Conservation (phyloP, 352 stramenopile genomes). For the Phytophthora podocarpi region DNA sequence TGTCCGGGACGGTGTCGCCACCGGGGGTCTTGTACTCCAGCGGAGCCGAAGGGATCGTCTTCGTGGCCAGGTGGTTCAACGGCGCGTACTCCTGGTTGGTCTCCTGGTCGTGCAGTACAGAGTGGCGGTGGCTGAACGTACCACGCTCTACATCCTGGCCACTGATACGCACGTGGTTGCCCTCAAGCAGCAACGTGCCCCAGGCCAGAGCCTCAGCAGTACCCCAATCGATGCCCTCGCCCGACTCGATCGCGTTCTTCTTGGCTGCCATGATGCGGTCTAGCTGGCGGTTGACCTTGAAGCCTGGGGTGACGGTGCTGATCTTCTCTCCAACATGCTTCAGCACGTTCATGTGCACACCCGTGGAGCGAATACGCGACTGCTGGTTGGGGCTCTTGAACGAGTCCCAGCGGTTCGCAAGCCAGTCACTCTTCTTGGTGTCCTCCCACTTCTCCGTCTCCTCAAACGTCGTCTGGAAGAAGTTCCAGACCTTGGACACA, state of each 20-base stretch:
- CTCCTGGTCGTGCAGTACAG: slow-evolving; percentile 95
- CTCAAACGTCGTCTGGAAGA: slow-evolving; percentile 93
- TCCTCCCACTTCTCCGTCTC: slow-evolving; percentile 93
- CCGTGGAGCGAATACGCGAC: slow-evolving; percentile 91
- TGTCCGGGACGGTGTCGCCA: slow-evolving; percentile 48
- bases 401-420: slow-evolving; percentile 94
- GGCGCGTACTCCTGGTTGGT: slow-evolving; percentile 94
- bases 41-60: slow-evolving; percentile 54
- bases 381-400: slow-evolving; percentile 97
- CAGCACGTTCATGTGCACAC: slow-evolving; percentile 92
- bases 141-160: slow-evolving; percentile 97
- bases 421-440: slow-evolving; percentile 94
- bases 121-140: slow-evolving; percentile 92
- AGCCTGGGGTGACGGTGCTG: slow-evolving; percentile 80
- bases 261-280: slow-evolving; percentile 93
- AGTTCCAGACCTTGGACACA: slow-evolving; percentile 86
- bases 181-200: slow-evolving; percentile 94
- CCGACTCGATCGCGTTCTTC: slow-evolving; percentile 76
- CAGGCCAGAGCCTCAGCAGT: slow-evolving; percentile 97
- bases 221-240: slow-evolving; percentile 95
- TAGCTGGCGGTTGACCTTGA: slow-evolving; percentile 94
- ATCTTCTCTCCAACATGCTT: slow-evolving; percentile 91
- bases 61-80: slow-evolving; percentile 91
- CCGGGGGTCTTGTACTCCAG: slow-evolving; percentile 53
- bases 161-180: slow-evolving; percentile 87